Evolutionary conservation across 768 basidiomycete genomes (phyloP).

Genomic region (Hemileccinum impolitum): DNA sequence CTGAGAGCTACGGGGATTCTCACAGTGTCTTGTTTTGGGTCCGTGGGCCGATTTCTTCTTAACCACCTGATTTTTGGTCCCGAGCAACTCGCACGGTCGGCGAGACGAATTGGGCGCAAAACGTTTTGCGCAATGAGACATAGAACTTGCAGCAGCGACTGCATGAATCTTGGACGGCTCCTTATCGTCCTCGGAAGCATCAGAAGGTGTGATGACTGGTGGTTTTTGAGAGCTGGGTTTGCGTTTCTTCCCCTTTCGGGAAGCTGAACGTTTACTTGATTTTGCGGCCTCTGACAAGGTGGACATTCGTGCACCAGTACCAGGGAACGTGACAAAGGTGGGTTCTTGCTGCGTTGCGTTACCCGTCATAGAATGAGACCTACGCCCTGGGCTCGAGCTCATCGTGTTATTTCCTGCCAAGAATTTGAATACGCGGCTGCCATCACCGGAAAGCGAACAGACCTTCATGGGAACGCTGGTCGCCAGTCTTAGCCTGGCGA

Average conservation of each 20-base stretch:
- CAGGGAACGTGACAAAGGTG: neutral
- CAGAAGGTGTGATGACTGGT: slow-evolving; percentile 13
- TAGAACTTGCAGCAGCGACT: neutral
- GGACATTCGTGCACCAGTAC: neutral
- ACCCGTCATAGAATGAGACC: neutral
- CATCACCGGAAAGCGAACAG: neutral
- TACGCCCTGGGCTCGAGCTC: neutral
- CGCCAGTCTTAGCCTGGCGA: neutral
- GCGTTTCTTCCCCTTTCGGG: slow-evolving; percentile 17
- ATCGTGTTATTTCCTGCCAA: neutral
- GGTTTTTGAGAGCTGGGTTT: slow-evolving; percentile 23
- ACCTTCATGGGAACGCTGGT: slow-evolving; percentile 9
- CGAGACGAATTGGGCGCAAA: slow-evolving; percentile 2
- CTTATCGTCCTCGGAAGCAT: slow-evolving; percentile 23
- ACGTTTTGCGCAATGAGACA: slow-evolving; percentile 13
- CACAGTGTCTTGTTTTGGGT: neutral
- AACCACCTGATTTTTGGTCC: neutral
- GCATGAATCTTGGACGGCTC: neutral
- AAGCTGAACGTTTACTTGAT: neutral
- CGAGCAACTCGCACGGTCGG: neutral
- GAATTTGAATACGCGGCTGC: neutral
- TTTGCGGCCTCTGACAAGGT: neutral
- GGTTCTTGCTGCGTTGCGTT: neutral
- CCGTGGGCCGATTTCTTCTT: neutral
- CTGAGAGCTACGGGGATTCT: neutral